A percentile compares a stretch with the other conserved stretches of the same genome.
Conservation (phyloP, 208 protist species). For the Novymonas esmeraldas region DNA sequence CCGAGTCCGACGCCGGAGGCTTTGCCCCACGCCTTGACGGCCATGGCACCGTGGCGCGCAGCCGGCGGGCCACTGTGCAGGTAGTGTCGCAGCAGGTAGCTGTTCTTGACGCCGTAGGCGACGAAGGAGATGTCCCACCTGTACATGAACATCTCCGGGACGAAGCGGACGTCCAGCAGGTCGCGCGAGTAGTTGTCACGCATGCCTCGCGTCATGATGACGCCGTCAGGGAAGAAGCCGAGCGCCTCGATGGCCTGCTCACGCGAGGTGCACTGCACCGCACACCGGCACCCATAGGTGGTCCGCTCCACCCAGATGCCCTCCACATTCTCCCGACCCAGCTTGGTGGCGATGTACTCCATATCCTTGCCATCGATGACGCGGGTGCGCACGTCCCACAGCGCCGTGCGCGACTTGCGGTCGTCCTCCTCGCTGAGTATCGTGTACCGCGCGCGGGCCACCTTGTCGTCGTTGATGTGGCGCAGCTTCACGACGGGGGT, state of each 20-base stretch:
- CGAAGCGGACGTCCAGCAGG: constrained; percentile 78
- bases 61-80: constrained; percentile 64
- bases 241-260: constrained; percentile 89
- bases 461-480: constrained; percentile 84
- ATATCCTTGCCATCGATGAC: constrained; percentile 67
- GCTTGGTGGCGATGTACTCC: constrained; percentile 82
- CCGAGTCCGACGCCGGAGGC: constrained; percentile 80
- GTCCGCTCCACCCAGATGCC: constrained; percentile 89
- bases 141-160: constrained; percentile 91
- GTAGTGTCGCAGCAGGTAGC: constrained; percentile 87
- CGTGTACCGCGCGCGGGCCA: constrained; percentile 72
- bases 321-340: constrained; percentile 81
- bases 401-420: constrained; percentile 79
- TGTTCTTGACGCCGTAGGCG: constrained; percentile 91
- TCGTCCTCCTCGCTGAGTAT: constrained; percentile 86
- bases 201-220: constrained; percentile 88
- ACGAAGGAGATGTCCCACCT: constrained; percentile 92
- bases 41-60: constrained; percentile 82
- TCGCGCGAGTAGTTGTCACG: constrained; percentile 89
- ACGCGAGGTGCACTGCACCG: constrained; percentile 77
- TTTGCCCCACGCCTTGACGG: constrained; percentile 91
- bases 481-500: constrained; percentile 89
- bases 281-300: constrained; percentile 82
- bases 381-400: constrained; percentile 81
- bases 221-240: constrained; percentile 86